Percentiles rank a stretch among this genome's conserved stretches.
phyloP scores from a whole-genome alignment of 1,139 yeast species.

The Hyphopichia burtonii region DNA sequence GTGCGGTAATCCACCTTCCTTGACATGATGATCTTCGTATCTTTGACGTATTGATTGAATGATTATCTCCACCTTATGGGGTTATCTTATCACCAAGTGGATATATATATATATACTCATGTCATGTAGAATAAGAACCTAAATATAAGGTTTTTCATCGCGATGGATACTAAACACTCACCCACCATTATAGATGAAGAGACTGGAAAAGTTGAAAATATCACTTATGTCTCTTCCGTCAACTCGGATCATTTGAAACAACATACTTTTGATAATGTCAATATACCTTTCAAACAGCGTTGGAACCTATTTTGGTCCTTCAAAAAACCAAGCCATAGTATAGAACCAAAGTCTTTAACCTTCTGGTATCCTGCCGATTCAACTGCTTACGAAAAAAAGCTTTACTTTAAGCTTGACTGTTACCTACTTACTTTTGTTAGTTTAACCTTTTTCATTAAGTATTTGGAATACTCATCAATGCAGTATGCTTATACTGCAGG shows the following conservation, averaged over 20 bases:
- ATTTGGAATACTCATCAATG: constrained; percentile 1
- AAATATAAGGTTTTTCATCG: too few species aligned
- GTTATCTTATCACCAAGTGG: too few species aligned
- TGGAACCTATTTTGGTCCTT: constrained; percentile 2
- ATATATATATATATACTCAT: background rate
- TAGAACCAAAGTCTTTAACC: background rate
- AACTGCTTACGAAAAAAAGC: background rate
- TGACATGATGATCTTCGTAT: too few species aligned
- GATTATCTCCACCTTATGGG: too few species aligned
- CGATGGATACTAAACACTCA: background rate
- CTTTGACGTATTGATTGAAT: too few species aligned
- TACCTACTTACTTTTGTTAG: background rate
- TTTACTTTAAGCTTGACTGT: constrained; percentile 2
- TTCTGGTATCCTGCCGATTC: background rate
- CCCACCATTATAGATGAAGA: background rate
- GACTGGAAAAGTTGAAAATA: background rate
- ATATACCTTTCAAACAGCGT: background rate
- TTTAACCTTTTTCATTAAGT: constrained; percentile 1
- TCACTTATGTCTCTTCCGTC: background rate
- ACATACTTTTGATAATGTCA: background rate
- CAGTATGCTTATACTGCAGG: background rate
- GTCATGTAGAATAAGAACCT: too few species aligned
- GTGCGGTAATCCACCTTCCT: too few species aligned
- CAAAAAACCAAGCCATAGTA: background rate
- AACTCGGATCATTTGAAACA: background rate